Evolutionary conservation across 2,329 filamentous ascomycete species (phyloP), one percentile per base, ranked within the genome.

Genomic region (Arthrobotrys musiformis): DNA sequence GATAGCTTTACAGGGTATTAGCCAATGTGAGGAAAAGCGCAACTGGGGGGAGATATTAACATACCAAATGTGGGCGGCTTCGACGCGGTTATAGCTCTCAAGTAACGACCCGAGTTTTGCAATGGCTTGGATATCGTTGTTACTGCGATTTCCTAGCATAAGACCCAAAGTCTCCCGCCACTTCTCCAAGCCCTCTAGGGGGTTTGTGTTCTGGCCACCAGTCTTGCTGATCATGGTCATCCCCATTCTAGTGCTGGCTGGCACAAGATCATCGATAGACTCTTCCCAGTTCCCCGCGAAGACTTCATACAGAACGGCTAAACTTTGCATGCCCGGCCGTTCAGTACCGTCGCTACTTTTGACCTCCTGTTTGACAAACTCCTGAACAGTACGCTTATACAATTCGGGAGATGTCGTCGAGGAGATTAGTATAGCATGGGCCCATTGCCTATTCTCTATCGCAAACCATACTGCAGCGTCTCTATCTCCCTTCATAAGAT

Each of bases 311-410:
- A 99, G 85, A 0, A 94, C 93, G 30, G 94, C 94, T 52, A 99
- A 86, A 1, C 94, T 92, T 83, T 97, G 92, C 64, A 93, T 93
- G 80, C 91, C 92, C 0, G 60, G 60, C 40, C 40, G 37, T 52
- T 66, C 50, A 22, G 44, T 50, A 3, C 78, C 80, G 66, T 90
- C 89, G 2, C 90, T 86, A 63, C 91, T 91, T 82, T 95, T 96
- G 68, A 99, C 93, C 83, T 99, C 95, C 81, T 96, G 94, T 80
- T 93, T 91, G 17, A 99, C 91, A 81, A 99, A 99, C 81, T 99
- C 95, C 81, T 97, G 93, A 0, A 93, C 90, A 26, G 99, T 94
- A 82, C 96, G 92, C 83, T 93, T 96, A 88, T 96, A 98, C 1
- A 96, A 86, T 22, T 93, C 92, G 56, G 92, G 86, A 0, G 93